Conservation (phyloP, 805 yeast genomes). For the Yamadazyma sp. region DNA sequence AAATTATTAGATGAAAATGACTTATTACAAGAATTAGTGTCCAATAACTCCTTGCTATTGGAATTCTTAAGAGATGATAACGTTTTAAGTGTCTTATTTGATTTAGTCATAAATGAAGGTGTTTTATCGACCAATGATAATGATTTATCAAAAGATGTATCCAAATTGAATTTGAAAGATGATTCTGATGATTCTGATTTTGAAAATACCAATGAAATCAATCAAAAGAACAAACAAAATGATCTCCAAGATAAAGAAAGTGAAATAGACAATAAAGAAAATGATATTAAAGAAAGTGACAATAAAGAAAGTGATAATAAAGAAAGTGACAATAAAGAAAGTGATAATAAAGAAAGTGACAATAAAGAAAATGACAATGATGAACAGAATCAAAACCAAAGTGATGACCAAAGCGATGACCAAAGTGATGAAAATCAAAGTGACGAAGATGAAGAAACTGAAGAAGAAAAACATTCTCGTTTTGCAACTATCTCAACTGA, state of each 20-base stretch:
- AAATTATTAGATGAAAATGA: slow-evolving; percentile 42
- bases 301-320: slow-evolving; percentile 5
- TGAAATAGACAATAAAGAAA: slow-evolving; percentile 3
- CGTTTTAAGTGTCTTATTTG: slow-evolving; percentile 35
- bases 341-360: slow-evolving; percentile 6
- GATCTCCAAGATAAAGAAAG: slow-evolving; percentile 1
- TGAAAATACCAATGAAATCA: too few relatives aligned
- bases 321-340: slow-evolving; percentile 9
- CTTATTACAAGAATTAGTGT: slow-evolving; percentile 39
- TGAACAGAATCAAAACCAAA: slow-evolving; percentile 18
- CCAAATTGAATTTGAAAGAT: too few relatives aligned
- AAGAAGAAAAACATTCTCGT: slow-evolving; percentile 33
- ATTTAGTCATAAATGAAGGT: slow-evolving; percentile 36
- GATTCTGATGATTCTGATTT: slow-evolving; percentile 4
- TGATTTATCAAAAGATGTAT: slow-evolving; percentile 6
- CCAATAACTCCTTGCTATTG: slow-evolving; percentile 39
- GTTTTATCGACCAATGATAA: slow-evolving; percentile 6
- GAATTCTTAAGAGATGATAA: slow-evolving; percentile 40
- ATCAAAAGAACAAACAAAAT: too few relatives aligned
- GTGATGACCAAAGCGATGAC: slow-evolving; percentile 25
- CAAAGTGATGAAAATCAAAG: slow-evolving; percentile 21
- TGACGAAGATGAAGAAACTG: slow-evolving; percentile 25
- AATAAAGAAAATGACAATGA: slow-evolving; percentile 10
- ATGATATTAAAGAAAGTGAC: slow-evolving; percentile 1
- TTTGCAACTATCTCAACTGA: slow-evolving; percentile 67